These are phyloP conservation scores for Petasospora fabianii DNA, from an alignment of 1,139 yeast genomes.

Conservation along the genomic window DNA sequence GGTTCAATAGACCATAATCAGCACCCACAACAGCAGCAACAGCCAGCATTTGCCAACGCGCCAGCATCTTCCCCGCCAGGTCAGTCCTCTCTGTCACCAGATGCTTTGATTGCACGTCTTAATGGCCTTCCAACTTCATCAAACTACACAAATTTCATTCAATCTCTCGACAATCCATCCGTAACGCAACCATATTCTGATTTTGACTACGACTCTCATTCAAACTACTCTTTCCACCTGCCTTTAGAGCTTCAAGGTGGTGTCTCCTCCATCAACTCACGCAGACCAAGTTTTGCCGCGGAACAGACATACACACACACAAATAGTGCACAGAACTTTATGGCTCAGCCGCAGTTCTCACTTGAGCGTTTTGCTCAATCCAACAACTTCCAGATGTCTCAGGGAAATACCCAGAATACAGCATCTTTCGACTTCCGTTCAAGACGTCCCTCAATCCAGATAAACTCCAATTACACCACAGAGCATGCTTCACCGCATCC, in stretches of 20 bases:
- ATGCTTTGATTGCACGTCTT: slow-evolving; percentile 13
- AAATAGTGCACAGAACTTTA: background rate
- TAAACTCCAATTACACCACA: slow-evolving; percentile 7
- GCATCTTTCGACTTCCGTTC: slow-evolving; percentile 21
- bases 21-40: slow-evolving; percentile 2
- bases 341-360: slow-evolving; percentile 7
- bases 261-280: slow-evolving; percentile 53
- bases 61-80: background rate
- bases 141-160: slow-evolving; percentile 12
- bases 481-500: slow-evolving; percentile 1
- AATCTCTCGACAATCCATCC: slow-evolving; percentile 4
- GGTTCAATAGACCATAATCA: too few species aligned
- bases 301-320: slow-evolving; percentile 32
- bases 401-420: slow-evolving; percentile 5
- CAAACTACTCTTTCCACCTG: slow-evolving; percentile 36
- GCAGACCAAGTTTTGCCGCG: slow-evolving; percentile 66
- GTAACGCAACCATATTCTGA: slow-evolving; percentile 2
- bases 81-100: slow-evolving; percentile 13
- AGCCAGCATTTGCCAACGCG: background rate
- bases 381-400: slow-evolving; percentile 6
- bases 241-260: slow-evolving; percentile 66
- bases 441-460: slow-evolving; percentile 27
- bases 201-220: background rate
- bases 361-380: slow-evolving; percentile 6
- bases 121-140: slow-evolving; percentile 11